Percentiles rank a stretch among this genome's conserved stretches.
phyloP scores from a whole-genome alignment of 768 basidiomycete species.

The Phylloporus sp. region DNA sequence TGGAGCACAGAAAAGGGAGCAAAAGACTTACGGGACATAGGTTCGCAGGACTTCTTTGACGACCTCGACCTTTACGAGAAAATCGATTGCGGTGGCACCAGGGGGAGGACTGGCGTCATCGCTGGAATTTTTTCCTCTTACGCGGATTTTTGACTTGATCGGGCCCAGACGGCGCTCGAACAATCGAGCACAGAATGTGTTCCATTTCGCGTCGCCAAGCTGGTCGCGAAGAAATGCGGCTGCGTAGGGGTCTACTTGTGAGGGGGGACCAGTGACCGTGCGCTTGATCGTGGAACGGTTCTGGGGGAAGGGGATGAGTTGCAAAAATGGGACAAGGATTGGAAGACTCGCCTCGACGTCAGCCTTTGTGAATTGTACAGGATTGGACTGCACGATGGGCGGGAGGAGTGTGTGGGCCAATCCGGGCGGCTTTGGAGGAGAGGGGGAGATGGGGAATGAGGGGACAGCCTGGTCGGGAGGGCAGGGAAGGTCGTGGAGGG shows the following conservation, averaged over 20 bases:
- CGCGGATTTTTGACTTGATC: slow-evolving; percentile 34
- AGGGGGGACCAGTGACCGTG: slow-evolving; percentile 12
- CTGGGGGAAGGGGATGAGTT: slow-evolving; percentile 17
- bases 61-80: slow-evolving; percentile 49
- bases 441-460: slow-evolving; percentile 17
- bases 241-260: slow-evolving; percentile 40
- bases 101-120: slow-evolving; percentile 26
- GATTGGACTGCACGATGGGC: slow-evolving; percentile 33
- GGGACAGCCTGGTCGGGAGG: slow-evolving; percentile 13
- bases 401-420: slow-evolving; percentile 30
- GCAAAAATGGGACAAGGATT: neutral
- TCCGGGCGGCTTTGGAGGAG: slow-evolving; percentile 21
- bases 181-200: slow-evolving; percentile 42
- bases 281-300: slow-evolving; percentile 28
- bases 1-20: neutral
- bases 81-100: slow-evolving; percentile 44
- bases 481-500: slow-evolving; percentile 24
- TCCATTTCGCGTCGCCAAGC: slow-evolving; percentile 41
- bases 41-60: slow-evolving; percentile 46
- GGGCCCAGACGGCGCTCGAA: slow-evolving; percentile 42
- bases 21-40: slow-evolving; percentile 43
- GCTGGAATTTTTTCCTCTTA: slow-evolving; percentile 26
- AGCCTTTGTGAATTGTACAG: slow-evolving; percentile 22
- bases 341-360: slow-evolving; percentile 23
- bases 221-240: slow-evolving; percentile 42